Percentiles rank a stretch among this genome's conserved stretches.
phyloP scores from a whole-genome alignment of 2,329 filamentous ascomycete genomes.

The Nemania diffusa region DNA sequence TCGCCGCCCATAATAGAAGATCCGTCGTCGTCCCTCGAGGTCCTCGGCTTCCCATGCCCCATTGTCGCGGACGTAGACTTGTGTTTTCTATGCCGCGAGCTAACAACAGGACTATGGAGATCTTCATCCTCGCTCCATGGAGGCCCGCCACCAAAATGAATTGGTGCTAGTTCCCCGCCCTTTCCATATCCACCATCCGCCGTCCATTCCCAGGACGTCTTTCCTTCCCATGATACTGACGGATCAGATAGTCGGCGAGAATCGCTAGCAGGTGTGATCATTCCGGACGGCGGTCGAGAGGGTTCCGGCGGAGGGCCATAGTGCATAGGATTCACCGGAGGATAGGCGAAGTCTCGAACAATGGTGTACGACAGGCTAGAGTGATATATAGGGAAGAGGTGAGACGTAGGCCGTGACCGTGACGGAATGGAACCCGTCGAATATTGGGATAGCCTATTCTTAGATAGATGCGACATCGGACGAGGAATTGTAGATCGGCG shows the following conservation, averaged over 20 bases:
- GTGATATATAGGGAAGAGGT: slow-evolving; percentile 83
- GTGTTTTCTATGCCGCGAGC: slow-evolving; percentile 85
- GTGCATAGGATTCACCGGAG: slow-evolving; percentile 83
- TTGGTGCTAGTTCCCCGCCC: slow-evolving; percentile 79
- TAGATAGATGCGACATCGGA: slow-evolving; percentile 80
- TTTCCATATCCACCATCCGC: slow-evolving; percentile 65
- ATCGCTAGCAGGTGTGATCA: slow-evolving; percentile 88
- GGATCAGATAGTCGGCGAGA: slow-evolving; percentile 84
- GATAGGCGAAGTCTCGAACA: slow-evolving; percentile 96
- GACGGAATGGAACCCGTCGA: slow-evolving; percentile 75
- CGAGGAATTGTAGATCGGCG: slow-evolving; percentile 70
- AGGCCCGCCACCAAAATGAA: slow-evolving; percentile 86
- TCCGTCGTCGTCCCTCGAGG: slow-evolving; percentile 53
- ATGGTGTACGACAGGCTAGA: slow-evolving; percentile 88
- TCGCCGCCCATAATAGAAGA: slow-evolving; percentile 58
- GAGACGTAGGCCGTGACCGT: slow-evolving; percentile 82
- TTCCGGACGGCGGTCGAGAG: slow-evolving; percentile 75
- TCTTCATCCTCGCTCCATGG: slow-evolving; percentile 97
- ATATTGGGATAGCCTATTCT: slow-evolving; percentile 85
- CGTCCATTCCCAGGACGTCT: slow-evolving; percentile 69
- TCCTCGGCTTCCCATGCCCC: slow-evolving; percentile 59
- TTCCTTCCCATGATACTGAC: slow-evolving; percentile 78
- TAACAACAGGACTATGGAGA: slow-evolving; percentile 88
- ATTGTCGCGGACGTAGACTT: slow-evolving; percentile 72
- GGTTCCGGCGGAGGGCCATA: slow-evolving; percentile 88